Conservation (phyloP, 139 green algal species). For the Eudorina sp. region DNA sequence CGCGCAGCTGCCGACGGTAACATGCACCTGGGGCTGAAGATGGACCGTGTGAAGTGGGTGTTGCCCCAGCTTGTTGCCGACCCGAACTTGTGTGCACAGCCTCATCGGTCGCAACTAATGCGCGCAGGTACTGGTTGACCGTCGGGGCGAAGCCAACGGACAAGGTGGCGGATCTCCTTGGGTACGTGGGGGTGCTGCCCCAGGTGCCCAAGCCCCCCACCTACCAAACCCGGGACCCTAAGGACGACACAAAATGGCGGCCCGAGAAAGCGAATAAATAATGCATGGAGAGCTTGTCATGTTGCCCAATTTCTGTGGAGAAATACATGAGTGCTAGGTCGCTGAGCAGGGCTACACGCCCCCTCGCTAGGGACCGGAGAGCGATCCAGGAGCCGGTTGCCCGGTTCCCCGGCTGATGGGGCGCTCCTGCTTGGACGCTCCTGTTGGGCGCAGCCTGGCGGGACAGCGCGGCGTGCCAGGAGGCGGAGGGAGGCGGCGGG, state of each 20-base stretch:
- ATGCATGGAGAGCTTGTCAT: too few relatives aligned
- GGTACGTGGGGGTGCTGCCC: conserved; percentile 80
- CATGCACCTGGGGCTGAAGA: conserved; percentile 87
- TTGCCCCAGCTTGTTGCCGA: background rate
- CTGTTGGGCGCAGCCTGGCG: too few relatives aligned
- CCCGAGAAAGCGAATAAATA: background rate
- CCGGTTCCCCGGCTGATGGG: too few relatives aligned
- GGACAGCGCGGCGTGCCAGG: too few relatives aligned
- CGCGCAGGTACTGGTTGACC: conserved; percentile 87
- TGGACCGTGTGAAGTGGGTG: conserved; percentile 82
- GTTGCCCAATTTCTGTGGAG: too few relatives aligned
- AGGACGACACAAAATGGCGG: conserved; percentile 52
- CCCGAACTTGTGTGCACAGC: too few relatives aligned
- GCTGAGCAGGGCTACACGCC: too few relatives aligned
- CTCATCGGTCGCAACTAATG: background rate
- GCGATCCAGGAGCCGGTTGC: too few relatives aligned
- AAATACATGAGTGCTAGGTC: too few relatives aligned
- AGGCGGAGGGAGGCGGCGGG: too few relatives aligned
- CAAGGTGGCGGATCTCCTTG: conserved; percentile 82
- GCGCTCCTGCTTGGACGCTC: too few relatives aligned
- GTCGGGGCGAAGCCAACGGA: conserved; percentile 85
- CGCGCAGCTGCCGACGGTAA: conserved; percentile 84
- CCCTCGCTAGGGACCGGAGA: too few relatives aligned
- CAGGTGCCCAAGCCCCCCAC: conserved; percentile 54
- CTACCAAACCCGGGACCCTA: conserved; percentile 39